These are phyloP conservation scores for Beauveria medogensis DNA, from an alignment of 2,329 filamentous ascomycete species.

Conservation along the genomic window DNA sequence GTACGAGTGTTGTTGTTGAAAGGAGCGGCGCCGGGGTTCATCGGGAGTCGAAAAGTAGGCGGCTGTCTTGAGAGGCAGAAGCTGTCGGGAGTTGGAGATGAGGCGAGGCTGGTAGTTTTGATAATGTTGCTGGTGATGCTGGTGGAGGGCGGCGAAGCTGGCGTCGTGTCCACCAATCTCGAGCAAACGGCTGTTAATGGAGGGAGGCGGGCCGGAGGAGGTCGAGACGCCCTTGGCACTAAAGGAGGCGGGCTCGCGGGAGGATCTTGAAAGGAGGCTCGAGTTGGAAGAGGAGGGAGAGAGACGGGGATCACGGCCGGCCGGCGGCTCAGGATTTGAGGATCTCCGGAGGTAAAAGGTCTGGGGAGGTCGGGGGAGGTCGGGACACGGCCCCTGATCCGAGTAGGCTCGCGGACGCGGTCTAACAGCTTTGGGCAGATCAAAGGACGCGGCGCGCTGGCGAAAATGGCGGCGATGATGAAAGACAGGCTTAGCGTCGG, in stretches of 20 bases:
- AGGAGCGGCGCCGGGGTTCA: constrained; percentile 36
- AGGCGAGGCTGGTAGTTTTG: not conserved
- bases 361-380: constrained; percentile 15
- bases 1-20: constrained; percentile 38
- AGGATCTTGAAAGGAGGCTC: constrained; percentile 25
- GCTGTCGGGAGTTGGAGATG: constrained; percentile 35
- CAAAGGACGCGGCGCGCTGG: constrained; percentile 1
- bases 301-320: constrained; percentile 4
- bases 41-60: constrained; percentile 33
- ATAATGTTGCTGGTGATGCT: constrained; percentile 18
- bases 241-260: constrained; percentile 31
- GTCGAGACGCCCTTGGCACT: constrained; percentile 28
- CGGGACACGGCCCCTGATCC: constrained; percentile 13
- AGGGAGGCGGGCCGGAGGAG: constrained; percentile 23
- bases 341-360: constrained; percentile 23
- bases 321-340: constrained; percentile 26
- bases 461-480: not conserved
- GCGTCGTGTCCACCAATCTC: constrained; percentile 23
- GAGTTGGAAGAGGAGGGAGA: constrained; percentile 15
- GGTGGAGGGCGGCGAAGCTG: constrained; percentile 16
- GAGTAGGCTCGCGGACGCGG: constrained; percentile 9
- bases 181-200: constrained; percentile 25
- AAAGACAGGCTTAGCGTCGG: not conserved
- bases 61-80: constrained; percentile 37
- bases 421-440: not conserved